Conservation (phyloP, 108 stramenopile genomes). For the Epithemia pelagica region DNA sequence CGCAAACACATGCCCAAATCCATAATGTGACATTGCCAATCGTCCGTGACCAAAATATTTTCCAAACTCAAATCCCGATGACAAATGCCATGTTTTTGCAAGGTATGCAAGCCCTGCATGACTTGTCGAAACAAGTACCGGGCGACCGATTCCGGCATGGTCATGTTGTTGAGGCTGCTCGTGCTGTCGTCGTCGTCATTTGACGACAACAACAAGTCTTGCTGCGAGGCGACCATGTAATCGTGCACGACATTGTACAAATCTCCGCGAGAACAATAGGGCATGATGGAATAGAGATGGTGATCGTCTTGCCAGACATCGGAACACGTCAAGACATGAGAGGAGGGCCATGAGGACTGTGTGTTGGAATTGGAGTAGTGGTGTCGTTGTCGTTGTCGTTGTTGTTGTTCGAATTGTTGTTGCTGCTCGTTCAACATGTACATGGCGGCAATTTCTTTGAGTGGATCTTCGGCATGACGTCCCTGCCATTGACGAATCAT, state of each 20-base stretch:
- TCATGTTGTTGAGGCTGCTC: not conserved
- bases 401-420: conserved; percentile 7
- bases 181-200: not conserved
- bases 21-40: conserved; percentile 64
- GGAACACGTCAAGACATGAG: conserved; percentile 62
- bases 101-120: conserved; percentile 64
- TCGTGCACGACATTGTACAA: conserved; percentile 44
- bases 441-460: conserved; percentile 84
- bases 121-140: conserved; percentile 84
- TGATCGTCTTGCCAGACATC: conserved; percentile 75
- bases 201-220: not conserved
- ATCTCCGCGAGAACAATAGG: conserved; percentile 85
- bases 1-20: conserved; percentile 94
- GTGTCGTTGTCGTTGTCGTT: conserved; percentile 10
- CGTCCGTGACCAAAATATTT: conserved; percentile 66
- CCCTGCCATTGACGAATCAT: conserved; percentile 56
- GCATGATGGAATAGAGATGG: conserved; percentile 84
- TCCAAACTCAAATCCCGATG: conserved; percentile 90
- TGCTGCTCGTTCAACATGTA: conserved; percentile 42
- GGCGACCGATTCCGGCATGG: conserved; percentile 72
- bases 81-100: conserved; percentile 76
- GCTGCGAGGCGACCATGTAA: not conserved
- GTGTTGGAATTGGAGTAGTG: conserved; percentile 2
- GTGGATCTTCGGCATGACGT: conserved; percentile 73
- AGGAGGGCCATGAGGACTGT: conserved; percentile 5